Percentiles rank a stretch among this genome's conserved stretches.
Conservation (phyloP, 1,139 yeast genomes). For the Suhomyces maxii region DNA sequence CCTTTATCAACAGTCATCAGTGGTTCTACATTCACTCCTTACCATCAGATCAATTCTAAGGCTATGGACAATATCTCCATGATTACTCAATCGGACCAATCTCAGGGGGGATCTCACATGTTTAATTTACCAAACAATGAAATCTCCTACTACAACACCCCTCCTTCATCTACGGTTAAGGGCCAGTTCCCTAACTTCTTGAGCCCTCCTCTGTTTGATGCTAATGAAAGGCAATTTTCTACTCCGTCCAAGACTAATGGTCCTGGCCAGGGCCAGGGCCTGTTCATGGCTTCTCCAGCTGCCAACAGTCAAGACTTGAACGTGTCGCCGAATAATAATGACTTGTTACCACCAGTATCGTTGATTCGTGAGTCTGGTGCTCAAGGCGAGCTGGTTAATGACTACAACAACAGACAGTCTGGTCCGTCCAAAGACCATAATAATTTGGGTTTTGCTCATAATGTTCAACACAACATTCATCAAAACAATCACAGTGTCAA, state of each 20-base stretch:
- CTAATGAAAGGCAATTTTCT: conserved; percentile 5
- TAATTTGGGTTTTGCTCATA: background rate
- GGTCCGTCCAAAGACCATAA: background rate
- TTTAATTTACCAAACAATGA: conserved; percentile 1
- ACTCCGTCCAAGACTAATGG: conserved; percentile 10
- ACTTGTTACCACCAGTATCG: conserved; percentile 37
- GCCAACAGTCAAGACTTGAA: background rate
- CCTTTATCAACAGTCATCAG: conserved; percentile 23
- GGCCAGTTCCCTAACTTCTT: conserved; percentile 16
- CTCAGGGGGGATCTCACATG: conserved; percentile 4
- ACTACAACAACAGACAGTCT: too few species aligned
- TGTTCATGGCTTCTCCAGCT: conserved; percentile 7
- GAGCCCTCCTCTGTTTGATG: conserved; percentile 13
- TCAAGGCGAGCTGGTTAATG: too few species aligned
- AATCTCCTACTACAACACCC: conserved; percentile 18
- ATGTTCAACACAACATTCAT: background rate
- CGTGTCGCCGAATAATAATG: conserved; percentile 11
- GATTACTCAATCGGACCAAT: conserved; percentile 21
- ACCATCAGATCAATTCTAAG: conserved; percentile 30
- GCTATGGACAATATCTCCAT: conserved; percentile 39
- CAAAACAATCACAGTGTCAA: background rate
- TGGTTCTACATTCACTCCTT: conserved; percentile 21
- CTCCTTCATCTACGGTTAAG: conserved; percentile 21
- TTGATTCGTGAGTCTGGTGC: conserved; percentile 7
- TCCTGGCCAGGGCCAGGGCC: background rate